A percentile compares a stretch with the other conserved stretches of the same genome.
These are phyloP conservation scores for Debaryomyces sp. DNA, from an alignment of 1,139 yeast genomes.

Conservation along the genomic window DNA sequence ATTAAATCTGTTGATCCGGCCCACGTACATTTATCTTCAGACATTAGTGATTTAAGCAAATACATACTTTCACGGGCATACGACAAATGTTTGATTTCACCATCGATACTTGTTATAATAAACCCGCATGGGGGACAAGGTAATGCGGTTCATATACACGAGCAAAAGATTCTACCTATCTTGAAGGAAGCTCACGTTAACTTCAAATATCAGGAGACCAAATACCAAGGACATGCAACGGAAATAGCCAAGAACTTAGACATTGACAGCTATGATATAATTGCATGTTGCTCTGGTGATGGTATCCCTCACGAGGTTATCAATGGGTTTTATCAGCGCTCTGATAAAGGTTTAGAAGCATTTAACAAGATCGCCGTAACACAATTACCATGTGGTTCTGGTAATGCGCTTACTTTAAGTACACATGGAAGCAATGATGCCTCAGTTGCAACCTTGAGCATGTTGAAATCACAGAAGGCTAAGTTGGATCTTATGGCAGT, in stretches of 20 bases:
- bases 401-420: conserved; percentile 86
- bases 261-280: conserved; percentile 64
- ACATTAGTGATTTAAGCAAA: conserved; percentile 5
- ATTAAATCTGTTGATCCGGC: background rate
- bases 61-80: conserved; percentile 24
- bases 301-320: conserved; percentile 95
- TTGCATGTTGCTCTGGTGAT: conserved; percentile 94
- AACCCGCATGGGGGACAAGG: conserved; percentile 95
- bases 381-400: conserved; percentile 94
- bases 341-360: conserved; percentile 61
- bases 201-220: conserved; percentile 62
- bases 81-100: conserved; percentile 24
- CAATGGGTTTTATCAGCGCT: conserved; percentile 73
- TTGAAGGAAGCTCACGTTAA: conserved; percentile 67
- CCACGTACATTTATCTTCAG: background rate
- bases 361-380: conserved; percentile 70
- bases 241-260: conserved; percentile 66
- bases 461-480: conserved; percentile 68
- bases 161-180: conserved; percentile 66
- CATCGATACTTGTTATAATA: conserved; percentile 64
- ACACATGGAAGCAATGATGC: conserved; percentile 77
- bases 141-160: conserved; percentile 63
- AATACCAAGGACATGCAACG: conserved; percentile 69
- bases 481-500: conserved; percentile 84
- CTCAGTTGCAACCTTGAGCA: conserved; percentile 64